Evolutionary conservation across 1,284 basidiomycete species (phyloP), one percentile per base, ranked within the genome.

Genomic region (Trametes sp.): DNA sequence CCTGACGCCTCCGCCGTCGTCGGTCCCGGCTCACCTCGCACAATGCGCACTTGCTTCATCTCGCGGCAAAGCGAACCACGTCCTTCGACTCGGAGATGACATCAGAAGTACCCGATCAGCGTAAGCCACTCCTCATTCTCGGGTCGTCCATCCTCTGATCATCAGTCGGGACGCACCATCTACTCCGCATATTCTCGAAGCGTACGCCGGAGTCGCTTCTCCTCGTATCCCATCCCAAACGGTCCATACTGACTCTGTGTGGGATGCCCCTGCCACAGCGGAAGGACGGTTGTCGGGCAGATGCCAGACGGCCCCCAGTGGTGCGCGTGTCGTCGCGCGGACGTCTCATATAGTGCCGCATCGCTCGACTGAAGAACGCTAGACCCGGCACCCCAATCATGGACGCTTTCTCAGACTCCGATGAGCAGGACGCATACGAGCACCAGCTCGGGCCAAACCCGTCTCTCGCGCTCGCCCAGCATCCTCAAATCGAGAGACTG

Each of bases 231-330:
- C 14, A 19, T 24, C 60, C 60, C 28, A 57, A 59, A 46, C 14
- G 14, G 62, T 63, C 54, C 24, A 42, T 16, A 35, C 46, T 63
- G 62, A 63, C 57, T 63, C 62, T 59, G 56, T 57, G 62, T 59
- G 62, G 26, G 62, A 51, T 26, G 45, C n/a, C n/a, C n/a, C n/a
- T n/a, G 31, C 31, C 6, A 14, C 19, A 21, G 28, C 19, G 19
- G 46, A 23, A 44, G 38, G 13, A 19, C 31, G 14, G 29, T 14
- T 44, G 38, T 24, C 24, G 29, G 35, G 31, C 42, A 28, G 31
- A 31, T 50, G 29, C 52, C 13, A 8, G 45, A 42, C 28, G 29
- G 26, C 29, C 21, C 7, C 13, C 9, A 24, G 26, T 19, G 24
- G 42, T 26, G 35, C 19, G n/a, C 28, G 19, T 36, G 31, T 21